Evolutionary conservation across 2,329 filamentous ascomycete species (phyloP).

Genomic region (Colletotrichum somersetense): DNA sequence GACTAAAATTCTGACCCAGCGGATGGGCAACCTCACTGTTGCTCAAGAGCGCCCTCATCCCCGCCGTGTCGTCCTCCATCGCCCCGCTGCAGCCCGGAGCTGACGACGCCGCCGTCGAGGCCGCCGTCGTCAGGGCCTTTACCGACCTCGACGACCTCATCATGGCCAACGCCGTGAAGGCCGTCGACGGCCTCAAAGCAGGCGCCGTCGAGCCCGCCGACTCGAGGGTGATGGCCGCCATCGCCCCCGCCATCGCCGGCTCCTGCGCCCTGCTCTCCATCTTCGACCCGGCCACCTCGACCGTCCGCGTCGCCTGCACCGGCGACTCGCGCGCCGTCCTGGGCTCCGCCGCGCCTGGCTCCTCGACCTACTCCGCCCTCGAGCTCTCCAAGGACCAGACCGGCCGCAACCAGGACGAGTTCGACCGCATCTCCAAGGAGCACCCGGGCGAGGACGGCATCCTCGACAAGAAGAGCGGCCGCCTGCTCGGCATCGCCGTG

Average conservation of each 20-base stretch:
- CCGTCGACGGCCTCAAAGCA: conserved; percentile 48
- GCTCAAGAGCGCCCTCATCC: conserved; percentile 57
- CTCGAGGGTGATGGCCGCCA: conserved; percentile 33
- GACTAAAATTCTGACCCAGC: conserved; percentile 40
- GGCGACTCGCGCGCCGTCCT: conserved; percentile 78
- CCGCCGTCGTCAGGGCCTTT: conserved; percentile 70
- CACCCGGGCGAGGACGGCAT: conserved; percentile 75
- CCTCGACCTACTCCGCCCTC: conserved; percentile 61
- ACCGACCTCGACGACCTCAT: conserved; percentile 69
- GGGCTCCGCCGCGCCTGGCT: conserved; percentile 58
- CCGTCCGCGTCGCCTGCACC: conserved; percentile 72
- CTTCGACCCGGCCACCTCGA: conserved; percentile 67
- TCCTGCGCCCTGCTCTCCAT: conserved; percentile 74
- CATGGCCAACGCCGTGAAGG: conserved; percentile 53
- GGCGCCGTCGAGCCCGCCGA: conserved; percentile 40
- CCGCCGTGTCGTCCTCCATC: conserved; percentile 56
- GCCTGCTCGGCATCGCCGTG: conserved; percentile 71
- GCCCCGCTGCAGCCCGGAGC: conserved; percentile 50
- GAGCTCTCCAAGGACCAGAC: conserved; percentile 75
- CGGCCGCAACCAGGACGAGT: conserved; percentile 71
- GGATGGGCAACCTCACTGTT: conserved; percentile 58
- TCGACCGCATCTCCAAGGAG: conserved; percentile 63
- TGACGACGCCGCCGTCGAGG: conserved; percentile 61
- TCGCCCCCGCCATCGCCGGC: conserved; percentile 59
- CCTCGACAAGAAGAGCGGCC: conserved; percentile 60